Evolutionary conservation across 2,329 filamentous ascomycete genomes (phyloP).

Genomic region (Coniochaeta sp.): DNA sequence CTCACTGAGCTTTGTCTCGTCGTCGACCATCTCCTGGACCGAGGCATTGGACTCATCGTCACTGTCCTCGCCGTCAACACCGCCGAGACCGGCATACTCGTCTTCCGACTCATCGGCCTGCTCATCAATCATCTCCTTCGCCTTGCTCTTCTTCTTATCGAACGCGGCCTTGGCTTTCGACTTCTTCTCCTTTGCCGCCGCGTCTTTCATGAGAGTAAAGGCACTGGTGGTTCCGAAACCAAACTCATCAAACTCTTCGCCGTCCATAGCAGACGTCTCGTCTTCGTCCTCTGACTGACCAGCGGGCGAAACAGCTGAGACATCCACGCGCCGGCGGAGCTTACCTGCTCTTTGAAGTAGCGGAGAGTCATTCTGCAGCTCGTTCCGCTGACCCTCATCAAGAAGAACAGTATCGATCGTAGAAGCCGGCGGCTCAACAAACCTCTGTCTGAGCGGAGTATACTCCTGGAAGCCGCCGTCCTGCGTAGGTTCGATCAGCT

Average conservation of each 20-base stretch:
- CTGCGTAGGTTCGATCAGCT: conserved; percentile 70
- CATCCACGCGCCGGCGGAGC: conserved; percentile 28
- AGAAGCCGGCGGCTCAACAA: conserved; percentile 55
- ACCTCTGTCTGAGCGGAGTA: conserved; percentile 63
- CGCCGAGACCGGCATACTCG: conserved; percentile 91
- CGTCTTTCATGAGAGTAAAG: conserved; percentile 66
- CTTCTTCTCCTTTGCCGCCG: conserved; percentile 46
- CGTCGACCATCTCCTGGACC: conserved; percentile 84
- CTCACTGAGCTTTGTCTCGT: conserved; percentile 66
- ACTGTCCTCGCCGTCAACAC: conserved; percentile 78
- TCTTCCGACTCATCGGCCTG: conserved; percentile 97
- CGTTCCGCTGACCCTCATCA: conserved; percentile 23
- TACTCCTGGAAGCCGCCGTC: conserved; percentile 69
- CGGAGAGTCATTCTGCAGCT: conserved; percentile 52
- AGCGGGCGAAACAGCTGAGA: conserved; percentile 19
- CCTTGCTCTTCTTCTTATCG: conserved; percentile 80
- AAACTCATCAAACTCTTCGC: conserved; percentile 22
- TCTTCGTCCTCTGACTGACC: conserved; percentile 34
- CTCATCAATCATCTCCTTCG: conserved; percentile 81
- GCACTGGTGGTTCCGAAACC: conserved; percentile 28
- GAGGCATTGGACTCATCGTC: conserved; percentile 65
- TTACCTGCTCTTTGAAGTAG: conserved; percentile 53
- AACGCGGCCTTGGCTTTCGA: conserved; percentile 46
- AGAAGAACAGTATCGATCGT: conserved; percentile 64
- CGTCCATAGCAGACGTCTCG: conserved; percentile 12